Evolutionary conservation across 768 basidiomycete genomes (phyloP).

Genomic region (Naganishia onofrii): DNA sequence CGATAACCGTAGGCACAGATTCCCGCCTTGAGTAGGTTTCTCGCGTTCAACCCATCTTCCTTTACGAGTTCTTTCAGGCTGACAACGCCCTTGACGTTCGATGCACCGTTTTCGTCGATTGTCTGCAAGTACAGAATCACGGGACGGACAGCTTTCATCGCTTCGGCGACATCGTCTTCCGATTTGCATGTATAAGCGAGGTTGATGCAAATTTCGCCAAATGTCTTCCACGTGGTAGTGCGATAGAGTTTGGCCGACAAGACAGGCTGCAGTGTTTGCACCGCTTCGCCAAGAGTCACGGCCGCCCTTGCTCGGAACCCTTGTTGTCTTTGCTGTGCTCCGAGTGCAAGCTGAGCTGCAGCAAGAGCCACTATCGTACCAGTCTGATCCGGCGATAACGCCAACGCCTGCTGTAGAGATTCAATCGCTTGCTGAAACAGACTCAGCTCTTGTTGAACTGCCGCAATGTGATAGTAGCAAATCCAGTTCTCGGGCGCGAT

Average conservation of each 20-base stretch:
- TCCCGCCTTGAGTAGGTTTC: slow-evolving; percentile 39
- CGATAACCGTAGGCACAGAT: slow-evolving; percentile 51
- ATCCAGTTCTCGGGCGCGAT: slow-evolving; percentile 78
- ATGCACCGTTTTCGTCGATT: slow-evolving; percentile 28
- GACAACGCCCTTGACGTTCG: slow-evolving; percentile 37
- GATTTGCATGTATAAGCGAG: slow-evolving; percentile 62
- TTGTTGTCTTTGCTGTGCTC: slow-evolving; percentile 62
- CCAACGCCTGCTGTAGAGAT: slow-evolving; percentile 62
- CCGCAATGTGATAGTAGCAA: slow-evolving; percentile 75
- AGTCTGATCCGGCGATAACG: slow-evolving; percentile 63
- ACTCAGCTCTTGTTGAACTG: slow-evolving; percentile 75
- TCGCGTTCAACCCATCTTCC: slow-evolving; percentile 24
- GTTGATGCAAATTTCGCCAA: slow-evolving; percentile 71
- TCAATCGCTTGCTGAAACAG: slow-evolving; percentile 71
- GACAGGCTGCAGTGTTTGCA: slow-evolving; percentile 56
- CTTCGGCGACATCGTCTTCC: slow-evolving; percentile 41
- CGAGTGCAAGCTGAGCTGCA: slow-evolving; percentile 70
- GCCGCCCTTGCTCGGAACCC: slow-evolving; percentile 70
- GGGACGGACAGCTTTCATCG: slow-evolving; percentile 35
- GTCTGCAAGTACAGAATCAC: slow-evolving; percentile 34
- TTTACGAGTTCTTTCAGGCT: slow-evolving; percentile 37
- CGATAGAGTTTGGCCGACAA: slow-evolving; percentile 64
- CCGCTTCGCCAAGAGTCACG: slow-evolving; percentile 56
- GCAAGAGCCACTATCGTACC: slow-evolving; percentile 71
- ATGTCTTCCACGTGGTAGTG: slow-evolving; percentile 72